phyloP scores from a whole-genome alignment of 495 filamentous ascomycete species.

The Podospora anserina region DNA sequence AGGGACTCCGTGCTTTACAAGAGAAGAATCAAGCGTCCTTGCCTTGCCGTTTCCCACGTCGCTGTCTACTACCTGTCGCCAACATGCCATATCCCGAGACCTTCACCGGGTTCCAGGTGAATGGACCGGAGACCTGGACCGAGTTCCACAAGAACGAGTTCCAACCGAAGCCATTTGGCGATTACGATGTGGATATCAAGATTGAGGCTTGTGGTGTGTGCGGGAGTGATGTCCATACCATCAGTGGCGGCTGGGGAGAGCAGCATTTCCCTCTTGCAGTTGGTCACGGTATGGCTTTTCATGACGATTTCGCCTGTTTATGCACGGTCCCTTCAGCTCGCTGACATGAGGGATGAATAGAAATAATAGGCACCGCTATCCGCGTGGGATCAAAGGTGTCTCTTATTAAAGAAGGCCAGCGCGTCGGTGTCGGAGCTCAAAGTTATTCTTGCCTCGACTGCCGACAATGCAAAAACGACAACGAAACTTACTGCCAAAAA shows the following conservation, averaged over 20 bases:
- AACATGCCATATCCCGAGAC: slow-evolving; percentile 40
- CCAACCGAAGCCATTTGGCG: slow-evolving; percentile 56
- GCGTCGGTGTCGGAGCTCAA: slow-evolving; percentile 59
- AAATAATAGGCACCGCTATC: slow-evolving; percentile 48
- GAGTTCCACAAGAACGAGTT: slow-evolving; percentile 57
- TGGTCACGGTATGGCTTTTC: slow-evolving; percentile 45
- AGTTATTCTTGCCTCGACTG: slow-evolving; percentile 53
- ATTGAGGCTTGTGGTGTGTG: slow-evolving; percentile 56
- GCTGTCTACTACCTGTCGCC: background rate
- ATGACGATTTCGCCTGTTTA: background rate
- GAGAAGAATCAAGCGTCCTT: background rate
- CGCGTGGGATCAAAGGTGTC: slow-evolving; percentile 57
- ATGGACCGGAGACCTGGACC: slow-evolving; percentile 49
- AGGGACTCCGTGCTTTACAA: background rate
- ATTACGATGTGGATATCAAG: slow-evolving; percentile 58
- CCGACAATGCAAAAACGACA: slow-evolving; percentile 57
- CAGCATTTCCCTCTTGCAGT: slow-evolving; percentile 52
- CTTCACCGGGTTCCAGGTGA: slow-evolving; percentile 55
- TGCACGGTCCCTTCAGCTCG: background rate
- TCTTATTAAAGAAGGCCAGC: slow-evolving; percentile 51
- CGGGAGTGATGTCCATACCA: slow-evolving; percentile 55
- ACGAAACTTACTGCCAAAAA: slow-evolving; percentile 56
- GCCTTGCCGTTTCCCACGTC: background rate
- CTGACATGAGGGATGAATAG: slow-evolving; percentile 23
- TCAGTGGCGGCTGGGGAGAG: slow-evolving; percentile 54